Evolutionary conservation across 768 basidiomycete species (phyloP).

Genomic region (Tricholomella constricta): DNA sequence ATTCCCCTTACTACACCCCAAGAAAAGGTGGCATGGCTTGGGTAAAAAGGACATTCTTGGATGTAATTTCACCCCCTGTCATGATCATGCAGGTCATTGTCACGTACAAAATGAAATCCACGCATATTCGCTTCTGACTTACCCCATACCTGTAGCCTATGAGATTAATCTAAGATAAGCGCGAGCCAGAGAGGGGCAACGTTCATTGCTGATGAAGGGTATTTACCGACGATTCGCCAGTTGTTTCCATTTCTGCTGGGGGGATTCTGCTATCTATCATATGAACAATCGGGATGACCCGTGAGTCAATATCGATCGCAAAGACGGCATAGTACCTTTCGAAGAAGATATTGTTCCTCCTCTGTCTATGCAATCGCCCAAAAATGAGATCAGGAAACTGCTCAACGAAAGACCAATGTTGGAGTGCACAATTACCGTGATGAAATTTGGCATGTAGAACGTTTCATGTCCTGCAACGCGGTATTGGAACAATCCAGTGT

Average conservation of each 20-base stretch:
- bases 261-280: slow-evolving; percentile 70
- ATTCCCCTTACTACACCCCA: slow-evolving; percentile 55
- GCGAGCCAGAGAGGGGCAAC: neutral
- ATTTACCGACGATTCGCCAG: slow-evolving; percentile 68
- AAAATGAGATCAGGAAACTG: neutral
- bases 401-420: neutral
- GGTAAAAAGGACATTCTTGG: slow-evolving; percentile 67
- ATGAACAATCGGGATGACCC: slow-evolving; percentile 4
- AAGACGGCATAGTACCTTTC: slow-evolving; percentile 59
- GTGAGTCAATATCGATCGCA: slow-evolving; percentile 8
- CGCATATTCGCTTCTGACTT: slow-evolving; percentile 17
- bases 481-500: slow-evolving; percentile 26
- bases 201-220: slow-evolving; percentile 16
- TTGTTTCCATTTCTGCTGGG: slow-evolving; percentile 82
- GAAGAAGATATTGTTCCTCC: slow-evolving; percentile 76
- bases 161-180: neutral
- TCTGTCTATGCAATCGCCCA: slow-evolving; percentile 37
- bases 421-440: slow-evolving; percentile 42
- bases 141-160: slow-evolving; percentile 78
- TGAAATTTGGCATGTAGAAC: slow-evolving; percentile 79
- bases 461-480: slow-evolving; percentile 42
- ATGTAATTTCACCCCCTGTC: slow-evolving; percentile 73
- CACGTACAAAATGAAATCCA: slow-evolving; percentile 4
- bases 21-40: slow-evolving; percentile 75
- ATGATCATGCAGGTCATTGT: slow-evolving; percentile 9